These are phyloP conservation scores for Aspergillus costaricaensis DNA, from an alignment of 2,329 filamentous ascomycete species.

Conservation along the genomic window DNA sequence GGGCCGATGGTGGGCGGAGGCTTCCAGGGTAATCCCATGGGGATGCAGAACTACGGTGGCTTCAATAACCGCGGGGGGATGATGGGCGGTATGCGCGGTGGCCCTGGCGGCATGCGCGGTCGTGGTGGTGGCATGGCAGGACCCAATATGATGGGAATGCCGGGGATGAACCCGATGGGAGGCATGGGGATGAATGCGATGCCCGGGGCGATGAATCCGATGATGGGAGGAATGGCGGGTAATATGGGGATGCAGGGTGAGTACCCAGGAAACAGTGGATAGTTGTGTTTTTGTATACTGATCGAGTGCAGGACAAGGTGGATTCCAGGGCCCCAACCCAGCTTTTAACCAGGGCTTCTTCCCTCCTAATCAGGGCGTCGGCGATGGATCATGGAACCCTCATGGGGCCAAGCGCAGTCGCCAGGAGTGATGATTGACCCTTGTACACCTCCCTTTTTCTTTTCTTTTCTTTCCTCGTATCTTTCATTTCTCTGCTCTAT, in stretches of 20 bases:
- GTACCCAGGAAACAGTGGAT: conserved; percentile 12
- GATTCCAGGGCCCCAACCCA: conserved; percentile 68
- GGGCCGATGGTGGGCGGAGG: conserved; percentile 50
- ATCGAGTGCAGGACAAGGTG: conserved; percentile 45
- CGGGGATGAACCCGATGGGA: conserved; percentile 54
- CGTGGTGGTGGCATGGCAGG: conserved; percentile 62
- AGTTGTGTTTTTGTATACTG: neutral
- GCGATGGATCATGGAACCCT: conserved; percentile 73
- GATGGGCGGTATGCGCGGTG: conserved; percentile 57
- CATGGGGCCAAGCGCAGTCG: conserved; percentile 78
- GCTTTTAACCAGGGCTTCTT: conserved; percentile 78
- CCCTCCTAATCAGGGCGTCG: conserved; percentile 50
- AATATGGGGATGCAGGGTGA: conserved; percentile 54
- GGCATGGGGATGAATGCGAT: conserved; percentile 57
- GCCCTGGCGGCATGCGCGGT: conserved; percentile 60
- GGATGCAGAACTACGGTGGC: conserved; percentile 51
- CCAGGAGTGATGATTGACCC: conserved; percentile 57
- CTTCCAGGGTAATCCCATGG: conserved; percentile 48
- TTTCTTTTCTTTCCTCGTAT: conserved; percentile 1
- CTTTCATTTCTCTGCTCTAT: no score
- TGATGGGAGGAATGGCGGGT: conserved; percentile 52
- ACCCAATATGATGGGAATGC: conserved; percentile 57
- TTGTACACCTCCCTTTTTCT: conserved; percentile 6
- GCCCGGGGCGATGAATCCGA: conserved; percentile 61
- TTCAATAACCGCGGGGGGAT: conserved; percentile 57